Percentiles rank a stretch among this genome's conserved stretches.
Conservation (phyloP, 2,329 filamentous ascomycete species). For the Paecilomyces dactylethromorphus region DNA sequence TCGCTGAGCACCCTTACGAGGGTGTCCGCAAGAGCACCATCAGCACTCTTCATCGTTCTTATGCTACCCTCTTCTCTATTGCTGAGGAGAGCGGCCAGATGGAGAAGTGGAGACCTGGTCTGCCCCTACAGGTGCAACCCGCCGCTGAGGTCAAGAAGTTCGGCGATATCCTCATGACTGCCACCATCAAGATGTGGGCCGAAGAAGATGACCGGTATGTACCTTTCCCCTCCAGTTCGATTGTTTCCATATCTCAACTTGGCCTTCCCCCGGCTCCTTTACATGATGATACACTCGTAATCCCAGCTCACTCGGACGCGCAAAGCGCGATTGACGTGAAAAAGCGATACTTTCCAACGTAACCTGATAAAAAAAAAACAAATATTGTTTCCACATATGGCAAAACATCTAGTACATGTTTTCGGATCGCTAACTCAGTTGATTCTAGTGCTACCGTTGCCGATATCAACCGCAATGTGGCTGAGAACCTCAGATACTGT, state of each 20-base stretch:
- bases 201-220: slow-evolving; percentile 93
- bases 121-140: slow-evolving; percentile 76
- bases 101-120: slow-evolving; percentile 79
- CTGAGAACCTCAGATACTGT: slow-evolving; percentile 82
- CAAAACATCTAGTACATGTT: slow-evolving; percentile 10
- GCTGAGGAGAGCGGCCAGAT: slow-evolving; percentile 72
- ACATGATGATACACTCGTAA: slow-evolving; percentile 90
- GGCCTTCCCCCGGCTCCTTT: slow-evolving; percentile 16
- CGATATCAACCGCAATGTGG: slow-evolving; percentile 90
- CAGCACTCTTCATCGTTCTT: slow-evolving; percentile 86
- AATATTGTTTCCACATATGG: slow-evolving; percentile 12
- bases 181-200: slow-evolving; percentile 77
- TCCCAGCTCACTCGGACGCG: slow-evolving; percentile 99
- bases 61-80: slow-evolving; percentile 82
- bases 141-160: slow-evolving; percentile 75
- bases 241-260: slow-evolving; percentile 5
- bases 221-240: slow-evolving; percentile 14
- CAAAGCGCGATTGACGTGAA: slow-evolving; percentile 82
- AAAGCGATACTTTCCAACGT: slow-evolving; percentile 54
- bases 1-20: slow-evolving; percentile 85
- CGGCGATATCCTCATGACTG: slow-evolving; percentile 75
- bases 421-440: slow-evolving; percentile 36
- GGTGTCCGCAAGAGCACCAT: slow-evolving; percentile 89
- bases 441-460: slow-evolving; percentile 70
- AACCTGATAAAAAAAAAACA: slow-evolving; percentile 32